Evolutionary conservation across 2,329 filamentous ascomycete species (phyloP).

Genomic region (Pezicula carpinea): DNA sequence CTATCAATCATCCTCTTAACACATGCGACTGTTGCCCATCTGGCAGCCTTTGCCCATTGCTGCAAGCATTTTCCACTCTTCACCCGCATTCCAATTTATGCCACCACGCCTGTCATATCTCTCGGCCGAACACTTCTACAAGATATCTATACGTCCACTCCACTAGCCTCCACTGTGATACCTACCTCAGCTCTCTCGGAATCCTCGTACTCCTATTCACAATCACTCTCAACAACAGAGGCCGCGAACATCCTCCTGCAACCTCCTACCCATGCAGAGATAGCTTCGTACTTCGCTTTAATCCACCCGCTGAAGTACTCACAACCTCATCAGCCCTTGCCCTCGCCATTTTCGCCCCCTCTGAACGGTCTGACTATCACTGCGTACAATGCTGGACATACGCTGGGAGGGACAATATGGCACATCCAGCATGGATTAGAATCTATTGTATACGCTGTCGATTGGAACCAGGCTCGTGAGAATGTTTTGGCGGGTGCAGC

Average conservation of each 20-base stretch:
- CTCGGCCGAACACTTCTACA: constrained; percentile 86
- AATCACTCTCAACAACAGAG: constrained; percentile 43
- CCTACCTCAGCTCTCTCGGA: constrained; percentile 69
- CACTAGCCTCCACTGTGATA: constrained; percentile 81
- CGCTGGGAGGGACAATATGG: constrained; percentile 96
- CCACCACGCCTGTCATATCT: constrained; percentile 87
- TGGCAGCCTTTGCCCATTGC: constrained; percentile 92
- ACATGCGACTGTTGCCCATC: constrained; percentile 85
- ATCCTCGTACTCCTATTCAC: constrained; percentile 48
- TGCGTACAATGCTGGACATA: constrained; percentile 94
- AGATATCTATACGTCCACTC: constrained; percentile 87
- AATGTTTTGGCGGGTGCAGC: constrained; percentile 91
- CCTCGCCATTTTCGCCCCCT: constrained; percentile 82
- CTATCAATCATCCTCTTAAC: constrained; percentile 92
- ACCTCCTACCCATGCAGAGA: constrained; percentile 80
- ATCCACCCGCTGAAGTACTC: constrained; percentile 95
- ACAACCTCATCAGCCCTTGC: constrained; percentile 85
- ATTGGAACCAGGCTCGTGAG: constrained; percentile 97
- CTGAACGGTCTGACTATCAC: constrained; percentile 91
- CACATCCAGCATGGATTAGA: constrained; percentile 96
- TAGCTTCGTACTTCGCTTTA: constrained; percentile 83
- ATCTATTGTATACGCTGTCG: constrained; percentile 94
- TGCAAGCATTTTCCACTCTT: constrained; percentile 96
- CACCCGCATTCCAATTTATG: constrained; percentile 87
- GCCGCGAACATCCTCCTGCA: constrained; percentile 52